Evolutionary conservation across 371 early-diverging fungal genomes (phyloP).

Genomic region (Syncephalastrum contaminatum): DNA sequence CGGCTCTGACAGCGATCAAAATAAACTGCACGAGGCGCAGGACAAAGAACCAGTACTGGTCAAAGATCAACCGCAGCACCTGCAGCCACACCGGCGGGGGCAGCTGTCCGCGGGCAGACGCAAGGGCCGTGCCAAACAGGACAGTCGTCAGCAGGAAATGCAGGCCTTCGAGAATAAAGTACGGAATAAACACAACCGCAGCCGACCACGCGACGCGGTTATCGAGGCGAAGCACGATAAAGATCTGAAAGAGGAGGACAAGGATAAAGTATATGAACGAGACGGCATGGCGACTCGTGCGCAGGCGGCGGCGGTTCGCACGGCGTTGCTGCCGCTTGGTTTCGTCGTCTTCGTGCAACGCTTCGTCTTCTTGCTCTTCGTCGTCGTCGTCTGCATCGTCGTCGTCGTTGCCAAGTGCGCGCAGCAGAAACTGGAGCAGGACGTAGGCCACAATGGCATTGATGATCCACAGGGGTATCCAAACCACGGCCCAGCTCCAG

Average conservation of each 20-base stretch:
- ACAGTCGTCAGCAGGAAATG: constrained; percentile 35
- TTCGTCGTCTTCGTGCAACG: constrained; percentile 13
- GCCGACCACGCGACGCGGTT: constrained; percentile 50
- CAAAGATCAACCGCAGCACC: constrained; percentile 23
- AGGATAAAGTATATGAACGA: constrained; percentile 34
- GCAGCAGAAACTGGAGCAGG: constrained; percentile 20
- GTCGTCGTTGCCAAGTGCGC: constrained; percentile 19
- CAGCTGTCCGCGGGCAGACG: constrained; percentile 4
- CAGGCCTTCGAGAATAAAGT: constrained; percentile 63
- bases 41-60: constrained; percentile 58
- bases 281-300: constrained; percentile 9
- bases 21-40: constrained; percentile 58
- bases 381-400: constrained; percentile 38
- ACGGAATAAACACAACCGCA: constrained; percentile 69
- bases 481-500: constrained; percentile 76
- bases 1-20: constrained; percentile 63
- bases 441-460: constrained; percentile 42
- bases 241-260: constrained; percentile 49
- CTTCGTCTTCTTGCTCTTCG: constrained; percentile 15
- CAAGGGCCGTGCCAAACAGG: constrained; percentile 22
- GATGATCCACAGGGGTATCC: constrained; percentile 80
- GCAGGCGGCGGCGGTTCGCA: constrained; percentile 16
- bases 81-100: not conserved
- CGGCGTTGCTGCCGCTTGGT: constrained; percentile 11
- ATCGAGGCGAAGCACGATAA: constrained; percentile 54